These are phyloP conservation scores for Acer campestre DNA, from an alignment of 345 rosid genomes.

Conservation along the genomic window DNA sequence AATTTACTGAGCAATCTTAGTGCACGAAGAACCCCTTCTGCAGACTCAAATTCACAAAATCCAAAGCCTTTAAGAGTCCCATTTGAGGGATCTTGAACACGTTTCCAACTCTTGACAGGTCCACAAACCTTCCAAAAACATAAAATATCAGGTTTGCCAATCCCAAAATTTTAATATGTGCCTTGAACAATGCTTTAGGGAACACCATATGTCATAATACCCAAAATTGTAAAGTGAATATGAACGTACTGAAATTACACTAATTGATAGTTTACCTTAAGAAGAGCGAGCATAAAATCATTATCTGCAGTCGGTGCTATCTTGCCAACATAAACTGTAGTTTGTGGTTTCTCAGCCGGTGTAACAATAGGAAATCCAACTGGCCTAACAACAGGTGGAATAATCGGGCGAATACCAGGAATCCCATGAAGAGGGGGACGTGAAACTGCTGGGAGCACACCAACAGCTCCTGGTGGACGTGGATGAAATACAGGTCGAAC, in stretches of 20 bases:
- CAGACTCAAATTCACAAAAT: slow-evolving; percentile 92
- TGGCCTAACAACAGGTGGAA: slow-evolving; percentile 75
- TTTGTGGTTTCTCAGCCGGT: slow-evolving; percentile 88
- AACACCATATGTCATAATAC: neutral
- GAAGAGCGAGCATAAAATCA: slow-evolving; percentile 83
- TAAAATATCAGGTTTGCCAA: neutral
- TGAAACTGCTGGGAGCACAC: slow-evolving; percentile 51
- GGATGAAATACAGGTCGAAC: slow-evolving; percentile 80
- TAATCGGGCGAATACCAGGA: slow-evolving; percentile 75
- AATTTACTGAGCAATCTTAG: slow-evolving; percentile 85
- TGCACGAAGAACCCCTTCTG: slow-evolving; percentile 97
- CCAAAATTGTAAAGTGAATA: neutral
- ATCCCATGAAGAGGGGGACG: slow-evolving; percentile 76
- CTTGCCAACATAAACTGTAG: slow-evolving; percentile 96
- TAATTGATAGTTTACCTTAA: slow-evolving; percentile 50
- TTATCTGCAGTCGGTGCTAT: slow-evolving; percentile 84
- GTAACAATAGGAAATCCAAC: slow-evolving; percentile 57
- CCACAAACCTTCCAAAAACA: slow-evolving; percentile 75
- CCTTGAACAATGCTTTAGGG: neutral
- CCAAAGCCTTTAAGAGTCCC: slow-evolving; percentile 92
- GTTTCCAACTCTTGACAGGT: slow-evolving; percentile 88
- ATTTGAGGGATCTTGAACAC: slow-evolving; percentile 77
- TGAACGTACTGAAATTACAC: neutral
- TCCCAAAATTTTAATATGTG: neutral
- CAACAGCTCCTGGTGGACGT: slow-evolving; percentile 77